Percentiles rank a stretch among this genome's conserved stretches.
phyloP scores from a whole-genome alignment of 1,284 basidiomycete species.

The Trametes polyzona region DNA sequence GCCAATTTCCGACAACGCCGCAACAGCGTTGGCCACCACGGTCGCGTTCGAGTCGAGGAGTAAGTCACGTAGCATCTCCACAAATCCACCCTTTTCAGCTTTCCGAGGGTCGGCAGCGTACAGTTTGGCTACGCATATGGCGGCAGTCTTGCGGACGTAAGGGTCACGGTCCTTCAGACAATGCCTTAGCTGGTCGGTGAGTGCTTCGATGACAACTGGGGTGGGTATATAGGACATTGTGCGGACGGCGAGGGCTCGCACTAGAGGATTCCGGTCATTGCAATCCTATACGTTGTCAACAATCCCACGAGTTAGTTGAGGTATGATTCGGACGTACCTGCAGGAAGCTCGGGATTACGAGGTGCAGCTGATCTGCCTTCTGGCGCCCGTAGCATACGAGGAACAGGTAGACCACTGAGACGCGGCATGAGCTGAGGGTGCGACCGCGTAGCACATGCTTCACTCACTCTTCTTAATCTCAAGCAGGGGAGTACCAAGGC shows the following conservation, averaged over 20 bases:
- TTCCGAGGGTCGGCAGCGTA: slow-evolving; percentile 84
- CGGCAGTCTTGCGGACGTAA: slow-evolving; percentile 96
- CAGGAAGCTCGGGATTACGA: slow-evolving; percentile 89
- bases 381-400: slow-evolving; percentile 90
- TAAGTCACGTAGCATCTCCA: slow-evolving; percentile 84
- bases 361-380: slow-evolving; percentile 86
- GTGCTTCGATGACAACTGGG: slow-evolving; percentile 76
- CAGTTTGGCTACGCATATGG: slow-evolving; percentile 91
- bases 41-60: slow-evolving; percentile 94
- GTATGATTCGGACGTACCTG: slow-evolving; percentile 52
- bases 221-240: slow-evolving; percentile 97
- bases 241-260: slow-evolving; percentile 90
- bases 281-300: slow-evolving; percentile 67
- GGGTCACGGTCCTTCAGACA: slow-evolving; percentile 90
- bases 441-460: background rate
- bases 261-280: slow-evolving; percentile 89
- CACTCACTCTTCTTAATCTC: slow-evolving; percentile 98
- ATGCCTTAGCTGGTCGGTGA: slow-evolving; percentile 86
- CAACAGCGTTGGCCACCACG: slow-evolving; percentile 94
- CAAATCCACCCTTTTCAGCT: slow-evolving; percentile 85
- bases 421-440: slow-evolving; percentile 8
- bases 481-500: slow-evolving; percentile 84
- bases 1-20: slow-evolving; percentile 89
- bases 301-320: background rate
- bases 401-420: slow-evolving; percentile 89